These are phyloP conservation scores for Tolypocladium endophyticum DNA, from an alignment of 2,329 filamentous ascomycete genomes.

Conservation along the genomic window DNA sequence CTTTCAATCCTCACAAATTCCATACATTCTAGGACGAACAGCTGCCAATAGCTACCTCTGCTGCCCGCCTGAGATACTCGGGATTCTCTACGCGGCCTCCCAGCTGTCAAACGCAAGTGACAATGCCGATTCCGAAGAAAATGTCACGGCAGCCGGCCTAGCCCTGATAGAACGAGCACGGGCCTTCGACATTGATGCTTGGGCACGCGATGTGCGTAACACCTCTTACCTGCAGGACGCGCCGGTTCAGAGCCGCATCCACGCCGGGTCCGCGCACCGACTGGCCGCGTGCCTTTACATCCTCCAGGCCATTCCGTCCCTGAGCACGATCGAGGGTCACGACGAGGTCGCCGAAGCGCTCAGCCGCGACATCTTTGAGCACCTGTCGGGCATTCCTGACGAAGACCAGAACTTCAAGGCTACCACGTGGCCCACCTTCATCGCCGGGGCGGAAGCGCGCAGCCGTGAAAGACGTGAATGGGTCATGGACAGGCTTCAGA, in stretches of 20 bases:
- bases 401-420: slow-evolving; percentile 44
- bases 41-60: slow-evolving; percentile 36
- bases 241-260: slow-evolving; percentile 24
- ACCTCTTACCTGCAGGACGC: slow-evolving; percentile 22
- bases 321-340: slow-evolving; percentile 14
- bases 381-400: slow-evolving; percentile 35
- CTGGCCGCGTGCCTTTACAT: slow-evolving; percentile 36
- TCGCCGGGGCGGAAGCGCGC: slow-evolving; percentile 41
- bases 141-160: slow-evolving; percentile 18
- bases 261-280: slow-evolving; percentile 31
- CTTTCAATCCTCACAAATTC: slow-evolving; percentile 25
- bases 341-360: slow-evolving; percentile 21
- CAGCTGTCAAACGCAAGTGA: slow-evolving; percentile 23
- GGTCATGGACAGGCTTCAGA: slow-evolving; percentile 34
- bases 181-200: slow-evolving; percentile 27
- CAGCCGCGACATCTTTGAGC: slow-evolving; percentile 32
- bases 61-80: slow-evolving; percentile 31
- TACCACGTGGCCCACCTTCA: slow-evolving; percentile 45
- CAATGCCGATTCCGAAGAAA: slow-evolving; percentile 14
- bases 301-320: slow-evolving; percentile 24
- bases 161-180: slow-evolving; percentile 26
- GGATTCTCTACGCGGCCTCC: slow-evolving; percentile 31
- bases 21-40: slow-evolving; percentile 26
- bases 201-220: slow-evolving; percentile 26
- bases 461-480: slow-evolving; percentile 31